A percentile compares a stretch with the other conserved stretches of the same genome.
phyloP scores from a whole-genome alignment of 2,329 filamentous ascomycete genomes.

The Cytospora paraplurivora region DNA sequence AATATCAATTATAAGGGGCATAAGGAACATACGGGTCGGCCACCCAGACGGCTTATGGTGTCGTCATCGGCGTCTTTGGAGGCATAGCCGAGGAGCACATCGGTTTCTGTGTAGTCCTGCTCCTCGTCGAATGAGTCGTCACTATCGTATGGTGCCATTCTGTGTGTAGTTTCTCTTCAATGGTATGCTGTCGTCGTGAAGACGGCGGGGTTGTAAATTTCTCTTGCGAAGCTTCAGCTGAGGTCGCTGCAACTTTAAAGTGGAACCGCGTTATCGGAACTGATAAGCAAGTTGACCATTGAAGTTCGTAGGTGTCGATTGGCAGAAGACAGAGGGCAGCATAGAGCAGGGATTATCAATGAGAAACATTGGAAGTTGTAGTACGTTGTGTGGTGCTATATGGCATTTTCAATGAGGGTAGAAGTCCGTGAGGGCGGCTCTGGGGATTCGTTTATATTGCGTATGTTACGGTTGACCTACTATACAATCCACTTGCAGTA shows the following conservation, averaged over 20 bases:
- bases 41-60: constrained; percentile 83
- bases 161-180: constrained; percentile 8
- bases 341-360: too few species aligned
- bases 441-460: too few species aligned
- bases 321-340: background rate
- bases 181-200: constrained; percentile 26
- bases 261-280: constrained; percentile 22
- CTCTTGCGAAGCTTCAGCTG: background rate
- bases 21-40: constrained; percentile 69
- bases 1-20: background rate
- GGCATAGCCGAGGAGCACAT: constrained; percentile 87
- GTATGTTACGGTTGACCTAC: too few species aligned
- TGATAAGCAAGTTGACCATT: constrained; percentile 23
- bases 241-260: constrained; percentile 26
- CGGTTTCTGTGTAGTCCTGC: constrained; percentile 74
- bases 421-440: too few species aligned
- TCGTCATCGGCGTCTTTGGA: constrained; percentile 79
- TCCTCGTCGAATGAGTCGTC: constrained; percentile 76
- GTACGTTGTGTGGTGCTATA: too few species aligned
- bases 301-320: background rate
- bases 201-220: constrained; percentile 27
- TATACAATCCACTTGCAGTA: background rate
- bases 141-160: constrained; percentile 81
- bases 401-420: too few species aligned
- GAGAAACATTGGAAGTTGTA: too few species aligned